Evolutionary conservation across 1,139 yeast species (phyloP).

Genomic region (Taphrina wiesneri): DNA sequence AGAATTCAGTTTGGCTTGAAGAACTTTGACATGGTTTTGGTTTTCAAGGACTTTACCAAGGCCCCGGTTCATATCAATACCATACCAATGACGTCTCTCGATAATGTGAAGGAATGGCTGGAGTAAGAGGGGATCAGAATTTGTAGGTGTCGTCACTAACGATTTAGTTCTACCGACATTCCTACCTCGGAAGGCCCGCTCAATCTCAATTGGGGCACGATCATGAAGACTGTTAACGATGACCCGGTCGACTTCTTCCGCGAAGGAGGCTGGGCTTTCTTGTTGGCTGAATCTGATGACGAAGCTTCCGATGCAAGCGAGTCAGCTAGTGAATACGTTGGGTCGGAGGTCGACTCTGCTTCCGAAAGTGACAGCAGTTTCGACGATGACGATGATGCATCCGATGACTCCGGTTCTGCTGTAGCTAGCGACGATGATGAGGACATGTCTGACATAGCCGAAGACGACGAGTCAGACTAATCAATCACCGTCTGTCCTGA

Average conservation of each 20-base stretch:
- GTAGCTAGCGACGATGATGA: conserved; percentile 22
- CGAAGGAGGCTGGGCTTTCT: conserved; percentile 91
- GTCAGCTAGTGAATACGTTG: conserved; percentile 49
- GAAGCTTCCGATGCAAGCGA: conserved; percentile 53
- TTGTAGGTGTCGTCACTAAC: neutral
- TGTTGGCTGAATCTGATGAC: conserved; percentile 60
- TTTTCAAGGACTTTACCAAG: conserved; percentile 81
- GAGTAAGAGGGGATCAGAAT: conserved; percentile 47
- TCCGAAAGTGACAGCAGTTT: conserved; percentile 75
- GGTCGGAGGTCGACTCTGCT: conserved; percentile 57
- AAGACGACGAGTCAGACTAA: conserved; percentile 26
- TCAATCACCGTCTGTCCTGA: too few species aligned
- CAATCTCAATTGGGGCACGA: conserved; percentile 92
- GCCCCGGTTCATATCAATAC: conserved; percentile 93
- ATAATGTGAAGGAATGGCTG: conserved; percentile 92
- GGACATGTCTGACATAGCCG: conserved; percentile 26
- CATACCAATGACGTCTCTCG: conserved; percentile 88
- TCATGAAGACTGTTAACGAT: conserved; percentile 88
- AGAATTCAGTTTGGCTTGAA: conserved; percentile 96
- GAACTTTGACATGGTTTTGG: conserved; percentile 93
- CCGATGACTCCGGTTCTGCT: conserved; percentile 43
- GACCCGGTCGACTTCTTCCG: conserved; percentile 96
- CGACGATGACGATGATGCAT: conserved; percentile 53
- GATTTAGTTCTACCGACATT: conserved; percentile 57
- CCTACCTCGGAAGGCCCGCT: conserved; percentile 94